phyloP scores from a whole-genome alignment of 768 basidiomycete genomes.

The Mycena leptocephala region DNA sequence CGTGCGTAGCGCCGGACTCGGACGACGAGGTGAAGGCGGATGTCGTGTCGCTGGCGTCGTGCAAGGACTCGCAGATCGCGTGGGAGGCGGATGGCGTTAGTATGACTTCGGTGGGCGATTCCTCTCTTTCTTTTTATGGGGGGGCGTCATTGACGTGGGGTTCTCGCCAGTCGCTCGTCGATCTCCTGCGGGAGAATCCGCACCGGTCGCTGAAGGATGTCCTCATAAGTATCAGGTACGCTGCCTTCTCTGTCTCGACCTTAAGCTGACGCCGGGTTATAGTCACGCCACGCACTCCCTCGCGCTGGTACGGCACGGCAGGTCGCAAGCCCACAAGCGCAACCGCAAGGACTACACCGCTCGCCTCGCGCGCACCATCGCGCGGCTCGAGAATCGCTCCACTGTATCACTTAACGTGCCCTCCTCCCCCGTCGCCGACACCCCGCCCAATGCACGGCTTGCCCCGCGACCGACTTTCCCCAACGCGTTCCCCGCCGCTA shows the following conservation, averaged over 20 bases:
- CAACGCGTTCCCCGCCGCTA: no score
- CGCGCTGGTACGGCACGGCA: constrained; percentile 3
- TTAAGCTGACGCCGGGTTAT: not conserved
- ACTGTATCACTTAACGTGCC: not conserved
- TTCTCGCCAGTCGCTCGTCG: constrained; percentile 11
- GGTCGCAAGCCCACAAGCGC: not conserved
- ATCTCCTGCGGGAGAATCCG: constrained; percentile 1
- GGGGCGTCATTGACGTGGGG: not conserved
- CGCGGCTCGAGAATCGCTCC: not conserved
- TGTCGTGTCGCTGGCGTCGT: constrained; percentile 37
- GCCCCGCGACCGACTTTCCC: not conserved
- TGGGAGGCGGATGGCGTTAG: constrained; percentile 32
- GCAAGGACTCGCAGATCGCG: constrained; percentile 36
- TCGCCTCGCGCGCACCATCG: not conserved
- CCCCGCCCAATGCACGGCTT: no score
- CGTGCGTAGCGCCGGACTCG: not conserved
- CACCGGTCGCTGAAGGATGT: constrained; percentile 2
- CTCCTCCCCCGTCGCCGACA: no score
- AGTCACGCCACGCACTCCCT: constrained; percentile 19
- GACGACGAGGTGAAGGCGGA: constrained; percentile 21
- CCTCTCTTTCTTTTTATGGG: not conserved
- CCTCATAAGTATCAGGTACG: constrained; percentile 14
- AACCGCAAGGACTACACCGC: not conserved
- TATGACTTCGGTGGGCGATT: constrained; percentile 36
- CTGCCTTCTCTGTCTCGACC: not conserved